phyloP scores from a whole-genome alignment of 257 asterid species.

The Solanum paucissectum region DNA sequence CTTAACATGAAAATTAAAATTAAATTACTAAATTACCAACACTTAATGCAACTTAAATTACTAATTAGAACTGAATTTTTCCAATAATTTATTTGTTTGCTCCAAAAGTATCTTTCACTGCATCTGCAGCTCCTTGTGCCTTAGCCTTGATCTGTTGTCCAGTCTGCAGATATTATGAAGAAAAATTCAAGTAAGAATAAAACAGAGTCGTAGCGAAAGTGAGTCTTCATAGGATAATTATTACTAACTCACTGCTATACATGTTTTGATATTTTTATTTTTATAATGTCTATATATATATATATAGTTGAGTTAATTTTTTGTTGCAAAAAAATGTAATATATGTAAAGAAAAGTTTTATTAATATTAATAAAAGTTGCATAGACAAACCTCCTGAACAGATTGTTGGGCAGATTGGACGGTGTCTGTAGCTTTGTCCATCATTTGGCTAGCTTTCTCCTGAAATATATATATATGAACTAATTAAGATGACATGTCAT shows the following conservation, averaged over 20 bases:
- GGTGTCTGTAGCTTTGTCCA: slow-evolving; percentile 22
- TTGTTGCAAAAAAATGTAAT: no score
- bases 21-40: not conserved
- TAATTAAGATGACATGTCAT: not conserved
- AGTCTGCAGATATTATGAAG: slow-evolving; percentile 9
- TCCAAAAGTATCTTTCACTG: slow-evolving; percentile 29
- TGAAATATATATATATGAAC: slow-evolving; percentile 2
- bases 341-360: not conserved
- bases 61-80: not conserved
- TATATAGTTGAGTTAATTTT: not conserved
- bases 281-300: no score
- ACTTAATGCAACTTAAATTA: not conserved
- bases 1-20: not conserved
- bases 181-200: not conserved
- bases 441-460: slow-evolving; percentile 29
- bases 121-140: slow-evolving; percentile 41
- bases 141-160: slow-evolving; percentile 27
- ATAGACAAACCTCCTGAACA: slow-evolving; percentile 15
- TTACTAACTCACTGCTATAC: no score
- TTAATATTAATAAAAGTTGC: not conserved
- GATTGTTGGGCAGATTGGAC: slow-evolving; percentile 36
- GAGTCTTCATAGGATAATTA: not conserved
- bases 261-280: no score
- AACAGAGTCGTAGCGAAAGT: not conserved
- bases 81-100: slow-evolving; percentile 18